Evolutionary conservation across 2,329 filamentous ascomycete species (phyloP).

Genomic region (Fusarium sp.): DNA sequence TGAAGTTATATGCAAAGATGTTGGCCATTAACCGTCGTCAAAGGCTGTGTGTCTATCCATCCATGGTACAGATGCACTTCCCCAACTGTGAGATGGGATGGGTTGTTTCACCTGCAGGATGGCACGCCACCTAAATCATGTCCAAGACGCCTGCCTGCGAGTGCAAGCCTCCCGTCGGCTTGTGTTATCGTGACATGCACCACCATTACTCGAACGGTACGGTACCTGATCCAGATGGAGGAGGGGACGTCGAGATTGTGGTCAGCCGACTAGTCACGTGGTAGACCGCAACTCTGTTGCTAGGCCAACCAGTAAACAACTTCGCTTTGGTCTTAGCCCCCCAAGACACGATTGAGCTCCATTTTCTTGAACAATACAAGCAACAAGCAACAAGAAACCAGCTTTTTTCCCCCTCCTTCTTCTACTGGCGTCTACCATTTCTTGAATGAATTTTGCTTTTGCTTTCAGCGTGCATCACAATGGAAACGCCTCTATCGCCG

Average conservation of each 20-base stretch:
- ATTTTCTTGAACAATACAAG: conserved; percentile 24
- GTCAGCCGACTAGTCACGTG: conserved; percentile 19
- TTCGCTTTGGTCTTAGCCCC: conserved; percentile 20
- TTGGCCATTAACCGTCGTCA: neutral
- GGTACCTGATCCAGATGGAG: neutral
- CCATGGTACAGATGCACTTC: neutral
- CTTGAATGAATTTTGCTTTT: conserved; percentile 24
- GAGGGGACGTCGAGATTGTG: neutral
- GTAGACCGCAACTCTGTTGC: conserved; percentile 22
- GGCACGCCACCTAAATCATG: neutral
- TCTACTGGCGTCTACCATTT: conserved; percentile 7
- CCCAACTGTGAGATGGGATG: conserved; percentile 1
- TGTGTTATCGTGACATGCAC: conserved; percentile 5
- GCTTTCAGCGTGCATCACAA: conserved; percentile 36
- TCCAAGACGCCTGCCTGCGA: neutral
- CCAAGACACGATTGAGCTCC: conserved; percentile 18
- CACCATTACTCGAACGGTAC: neutral
- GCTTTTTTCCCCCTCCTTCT: conserved; percentile 4
- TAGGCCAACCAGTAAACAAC: conserved; percentile 35
- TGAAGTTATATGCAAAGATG: neutral
- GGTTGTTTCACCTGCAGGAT: conserved; percentile 5
- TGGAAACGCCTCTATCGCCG: conserved; percentile 43
- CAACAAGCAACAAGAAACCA: conserved; percentile 25
- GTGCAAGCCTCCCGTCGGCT: neutral
- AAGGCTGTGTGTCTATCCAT: neutral